Conservation (phyloP, 2,329 filamentous ascomycete species). For the Ascochyta pisi region DNA sequence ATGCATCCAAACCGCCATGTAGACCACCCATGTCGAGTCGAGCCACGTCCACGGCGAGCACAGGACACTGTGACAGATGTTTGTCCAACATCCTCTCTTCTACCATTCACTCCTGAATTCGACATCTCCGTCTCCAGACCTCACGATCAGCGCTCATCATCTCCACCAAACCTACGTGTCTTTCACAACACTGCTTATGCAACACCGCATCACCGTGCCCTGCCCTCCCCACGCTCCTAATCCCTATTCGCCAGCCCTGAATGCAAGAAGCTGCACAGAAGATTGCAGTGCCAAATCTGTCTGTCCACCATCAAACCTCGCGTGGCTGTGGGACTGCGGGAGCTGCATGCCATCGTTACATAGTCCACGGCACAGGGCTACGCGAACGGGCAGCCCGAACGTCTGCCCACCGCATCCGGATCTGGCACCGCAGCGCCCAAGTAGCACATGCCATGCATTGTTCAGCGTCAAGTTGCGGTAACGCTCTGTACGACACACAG, state of each 20-base stretch:
- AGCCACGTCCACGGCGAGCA: slow-evolving; percentile 14
- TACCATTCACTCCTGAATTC: not conserved
- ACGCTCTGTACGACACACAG: not conserved
- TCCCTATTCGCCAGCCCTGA: slow-evolving; percentile 19
- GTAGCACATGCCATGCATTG: not conserved
- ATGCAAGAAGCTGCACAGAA: slow-evolving; percentile 25
- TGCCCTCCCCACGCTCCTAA: not conserved
- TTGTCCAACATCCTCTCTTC: not conserved
- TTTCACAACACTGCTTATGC: slow-evolving; percentile 24
- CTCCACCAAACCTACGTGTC: slow-evolving; percentile 16
- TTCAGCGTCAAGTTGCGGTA: not conserved
- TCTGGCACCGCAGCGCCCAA: slow-evolving; percentile 5
- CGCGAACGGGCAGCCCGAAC: slow-evolving; percentile 15
- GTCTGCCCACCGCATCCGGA: slow-evolving; percentile 2
- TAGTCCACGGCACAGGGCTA: slow-evolving; percentile 2
- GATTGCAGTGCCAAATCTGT: slow-evolving; percentile 2
- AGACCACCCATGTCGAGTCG: slow-evolving; percentile 11
- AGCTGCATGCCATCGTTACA: slow-evolving; percentile 2
- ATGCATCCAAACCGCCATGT: slow-evolving; percentile 2
- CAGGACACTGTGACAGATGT: not conserved
- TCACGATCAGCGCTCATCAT: slow-evolving; percentile 11
- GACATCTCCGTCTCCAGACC: not conserved
- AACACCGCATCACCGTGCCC: slow-evolving; percentile 23
- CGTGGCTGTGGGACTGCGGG: slow-evolving; percentile 10
- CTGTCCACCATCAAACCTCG: slow-evolving; percentile 7